Conservation (phyloP, 306 rosid species). For the Hippophae tibetana region DNA sequence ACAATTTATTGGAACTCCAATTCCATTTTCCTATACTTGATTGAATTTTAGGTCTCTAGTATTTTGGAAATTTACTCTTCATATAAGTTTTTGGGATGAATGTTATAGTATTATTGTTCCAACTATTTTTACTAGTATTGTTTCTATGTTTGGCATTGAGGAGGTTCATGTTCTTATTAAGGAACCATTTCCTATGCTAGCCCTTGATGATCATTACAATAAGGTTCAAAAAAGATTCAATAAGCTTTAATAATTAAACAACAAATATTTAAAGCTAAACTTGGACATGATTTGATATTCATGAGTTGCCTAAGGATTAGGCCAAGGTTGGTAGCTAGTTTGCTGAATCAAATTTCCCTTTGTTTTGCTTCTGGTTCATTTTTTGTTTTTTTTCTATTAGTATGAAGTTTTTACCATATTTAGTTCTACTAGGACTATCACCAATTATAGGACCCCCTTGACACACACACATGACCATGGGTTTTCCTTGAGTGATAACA, state of each 20-base stretch:
- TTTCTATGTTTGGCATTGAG: conserved; percentile 88
- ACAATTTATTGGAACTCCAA: conserved; percentile 73
- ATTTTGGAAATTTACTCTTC: conserved; percentile 82
- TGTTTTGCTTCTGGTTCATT: no score
- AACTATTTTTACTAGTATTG: conserved; percentile 81
- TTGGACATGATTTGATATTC: no score
- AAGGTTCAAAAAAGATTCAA: conserved; percentile 43
- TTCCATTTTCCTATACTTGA: conserved; percentile 84
- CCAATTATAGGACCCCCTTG: no score
- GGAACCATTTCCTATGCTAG: conserved; percentile 88
- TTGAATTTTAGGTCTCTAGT: conserved; percentile 85
- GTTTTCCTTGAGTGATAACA: no score
- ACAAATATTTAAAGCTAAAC: conserved; percentile 13
- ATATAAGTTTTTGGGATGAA: conserved; percentile 87
- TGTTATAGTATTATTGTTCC: conserved; percentile 89
- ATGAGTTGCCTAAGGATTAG: no score
- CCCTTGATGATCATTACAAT: conserved; percentile 62
- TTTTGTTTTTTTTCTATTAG: no score
- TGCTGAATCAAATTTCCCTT: no score
- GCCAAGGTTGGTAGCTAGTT: no score
- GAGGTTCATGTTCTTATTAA: conserved; percentile 97
- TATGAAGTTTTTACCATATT: no score
- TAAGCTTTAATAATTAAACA: conserved; percentile 44
- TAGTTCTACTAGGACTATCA: no score
- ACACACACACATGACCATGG: no score